Percentiles rank a stretch among this genome's conserved stretches.
Conservation (phyloP, 2,329 filamentous ascomycete species). For the Pestalotiopsis sp. region DNA sequence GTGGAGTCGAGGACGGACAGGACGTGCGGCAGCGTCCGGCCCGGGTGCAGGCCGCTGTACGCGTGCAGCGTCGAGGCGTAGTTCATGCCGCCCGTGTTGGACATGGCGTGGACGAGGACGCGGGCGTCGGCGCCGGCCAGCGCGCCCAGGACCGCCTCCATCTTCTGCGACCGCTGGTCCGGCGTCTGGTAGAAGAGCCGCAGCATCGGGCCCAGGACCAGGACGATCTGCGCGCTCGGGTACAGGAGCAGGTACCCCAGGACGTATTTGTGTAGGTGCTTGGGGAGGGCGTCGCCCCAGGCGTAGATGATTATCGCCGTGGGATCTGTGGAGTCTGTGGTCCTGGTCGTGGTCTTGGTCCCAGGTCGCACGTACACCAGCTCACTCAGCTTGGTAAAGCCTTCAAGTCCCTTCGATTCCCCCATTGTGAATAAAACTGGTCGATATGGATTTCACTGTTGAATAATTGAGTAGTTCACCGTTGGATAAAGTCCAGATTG, state of each 20-base stretch:
- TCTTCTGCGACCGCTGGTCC: slow-evolving; percentile 43
- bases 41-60: slow-evolving; percentile 40
- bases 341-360: slow-evolving; percentile 17
- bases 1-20: slow-evolving; percentile 57
- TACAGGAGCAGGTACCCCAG: slow-evolving; percentile 54
- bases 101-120: slow-evolving; percentile 58
- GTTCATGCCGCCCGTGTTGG: slow-evolving; percentile 61
- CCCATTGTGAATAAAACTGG: background rate
- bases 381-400: slow-evolving; percentile 10
- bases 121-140: slow-evolving; percentile 36
- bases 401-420: background rate
- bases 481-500: background rate
- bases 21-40: slow-evolving; percentile 46
- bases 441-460: background rate
- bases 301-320: slow-evolving; percentile 56
- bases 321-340: slow-evolving; percentile 33
- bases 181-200: slow-evolving; percentile 48
- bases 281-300: slow-evolving; percentile 60
- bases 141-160: slow-evolving; percentile 48
- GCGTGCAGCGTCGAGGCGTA: slow-evolving; percentile 52
- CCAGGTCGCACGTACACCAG: slow-evolving; percentile 11
- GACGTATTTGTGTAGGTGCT: slow-evolving; percentile 59
- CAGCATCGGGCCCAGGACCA: slow-evolving; percentile 53
- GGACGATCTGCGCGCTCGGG: slow-evolving; percentile 52
- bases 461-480: background rate